phyloP scores from a whole-genome alignment of 305 asterid genomes.

The Plantago lanceolata region DNA sequence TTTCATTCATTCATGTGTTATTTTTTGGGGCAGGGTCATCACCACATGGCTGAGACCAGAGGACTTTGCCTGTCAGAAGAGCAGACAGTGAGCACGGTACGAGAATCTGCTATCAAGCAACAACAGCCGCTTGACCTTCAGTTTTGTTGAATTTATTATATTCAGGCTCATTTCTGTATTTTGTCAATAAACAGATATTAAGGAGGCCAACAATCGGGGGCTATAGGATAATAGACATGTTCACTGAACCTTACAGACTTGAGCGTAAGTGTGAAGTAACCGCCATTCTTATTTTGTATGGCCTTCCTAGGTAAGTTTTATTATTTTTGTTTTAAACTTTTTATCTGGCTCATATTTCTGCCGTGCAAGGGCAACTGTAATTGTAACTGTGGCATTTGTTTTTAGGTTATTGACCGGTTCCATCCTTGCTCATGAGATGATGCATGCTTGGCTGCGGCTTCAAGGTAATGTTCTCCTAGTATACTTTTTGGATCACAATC shows the following conservation, averaged over 20 bases:
- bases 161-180: constrained; percentile 5
- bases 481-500: too few species aligned
- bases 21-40: constrained; percentile 66
- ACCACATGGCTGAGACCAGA: constrained; percentile 97
- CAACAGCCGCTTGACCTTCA: not conserved
- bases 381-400: not conserved
- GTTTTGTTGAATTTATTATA: not conserved
- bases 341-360: too few species aligned
- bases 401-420: constrained; percentile 89
- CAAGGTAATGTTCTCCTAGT: constrained; percentile 41
- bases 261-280: constrained; percentile 93
- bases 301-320: constrained; percentile 81
- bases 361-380: not conserved
- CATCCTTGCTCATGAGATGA: constrained; percentile 98
- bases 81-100: constrained; percentile 91
- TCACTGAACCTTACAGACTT: constrained; percentile 83
- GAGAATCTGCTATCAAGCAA: constrained; percentile 24
- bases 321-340: constrained; percentile 13
- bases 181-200: constrained; percentile 48
- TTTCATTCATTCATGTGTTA: constrained; percentile 10
- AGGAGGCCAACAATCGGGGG: constrained; percentile 88
- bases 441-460: constrained; percentile 98
- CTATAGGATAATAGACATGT: constrained; percentile 71
- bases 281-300: constrained; percentile 87
- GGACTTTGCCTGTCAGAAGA: constrained; percentile 98